Conservation (phyloP, 2,329 filamentous ascomycete species). For the Colletotrichum neosansevieriae region DNA sequence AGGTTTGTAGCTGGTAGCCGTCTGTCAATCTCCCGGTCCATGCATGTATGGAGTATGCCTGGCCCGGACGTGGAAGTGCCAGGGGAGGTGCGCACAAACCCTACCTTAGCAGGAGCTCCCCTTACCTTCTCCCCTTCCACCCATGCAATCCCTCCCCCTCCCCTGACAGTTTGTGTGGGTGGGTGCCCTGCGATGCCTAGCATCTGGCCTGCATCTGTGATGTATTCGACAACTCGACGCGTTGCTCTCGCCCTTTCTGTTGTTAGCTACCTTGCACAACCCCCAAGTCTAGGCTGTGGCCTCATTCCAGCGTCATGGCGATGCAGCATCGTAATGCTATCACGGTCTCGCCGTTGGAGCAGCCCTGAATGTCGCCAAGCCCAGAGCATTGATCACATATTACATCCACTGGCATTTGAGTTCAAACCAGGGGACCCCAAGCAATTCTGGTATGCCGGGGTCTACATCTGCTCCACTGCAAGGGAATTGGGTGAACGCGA, state of each 20-base stretch:
- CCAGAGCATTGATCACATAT: constrained; percentile 9
- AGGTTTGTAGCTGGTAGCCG: constrained; percentile 1
- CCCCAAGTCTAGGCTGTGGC: constrained; percentile 14
- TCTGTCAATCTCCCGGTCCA: constrained; percentile 37
- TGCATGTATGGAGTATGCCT: constrained; percentile 10
- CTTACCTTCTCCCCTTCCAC: neutral
- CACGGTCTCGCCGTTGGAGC: constrained; percentile 14
- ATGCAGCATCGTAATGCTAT: constrained; percentile 19
- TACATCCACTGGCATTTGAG: constrained; percentile 18
- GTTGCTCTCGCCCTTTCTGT: neutral
- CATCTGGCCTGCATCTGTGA: neutral
- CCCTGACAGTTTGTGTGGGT: too few relatives aligned
- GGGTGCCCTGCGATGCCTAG: neutral
- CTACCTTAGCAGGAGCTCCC: constrained; percentile 22
- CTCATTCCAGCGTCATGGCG: constrained; percentile 33
- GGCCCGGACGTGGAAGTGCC: constrained; percentile 15
- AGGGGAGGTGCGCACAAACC: constrained; percentile 25
- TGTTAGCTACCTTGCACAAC: constrained; percentile 23
- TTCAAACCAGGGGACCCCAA: constrained; percentile 20
- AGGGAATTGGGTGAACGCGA: constrained; percentile 5
- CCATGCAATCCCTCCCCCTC: too few relatives aligned
- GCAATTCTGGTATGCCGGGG: constrained; percentile 1
- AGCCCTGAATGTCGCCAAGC: constrained; percentile 14
- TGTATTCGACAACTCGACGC: constrained; percentile 1
- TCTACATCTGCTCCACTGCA: neutral